Evolutionary conservation across 2,329 filamentous ascomycete genomes (phyloP).

Genomic region (Colletotrichum zoysiae): DNA sequence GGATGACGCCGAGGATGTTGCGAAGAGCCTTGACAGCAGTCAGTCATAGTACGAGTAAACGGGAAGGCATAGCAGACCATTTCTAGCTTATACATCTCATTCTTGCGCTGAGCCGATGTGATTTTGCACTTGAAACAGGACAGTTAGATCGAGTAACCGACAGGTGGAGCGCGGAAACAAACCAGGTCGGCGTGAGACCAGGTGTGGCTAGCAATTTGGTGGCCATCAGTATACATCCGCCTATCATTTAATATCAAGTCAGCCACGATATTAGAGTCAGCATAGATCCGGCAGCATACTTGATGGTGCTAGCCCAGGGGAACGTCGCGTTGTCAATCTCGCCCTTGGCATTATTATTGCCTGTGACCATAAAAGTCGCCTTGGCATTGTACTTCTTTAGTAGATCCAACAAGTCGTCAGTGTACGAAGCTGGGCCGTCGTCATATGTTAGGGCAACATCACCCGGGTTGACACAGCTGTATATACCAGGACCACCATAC

Average conservation of each 20-base stretch:
- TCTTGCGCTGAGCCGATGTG: conserved; percentile 54
- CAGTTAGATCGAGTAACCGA: conserved; percentile 47
- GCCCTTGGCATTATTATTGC: conserved; percentile 60
- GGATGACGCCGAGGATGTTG: conserved; percentile 66
- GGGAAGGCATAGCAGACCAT: conserved; percentile 8
- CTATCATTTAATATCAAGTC: neutral
- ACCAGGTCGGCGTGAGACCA: conserved; percentile 60
- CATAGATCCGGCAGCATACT: conserved; percentile 43
- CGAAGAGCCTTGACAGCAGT: conserved; percentile 62
- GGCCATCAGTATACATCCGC: conserved; percentile 57
- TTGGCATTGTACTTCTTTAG: conserved; percentile 49
- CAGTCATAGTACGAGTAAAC: conserved; percentile 49
- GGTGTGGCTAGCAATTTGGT: conserved; percentile 56
- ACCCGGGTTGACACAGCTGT: conserved; percentile 41
- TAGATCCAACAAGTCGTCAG: conserved; percentile 55
- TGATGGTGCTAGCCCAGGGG: conserved; percentile 53
- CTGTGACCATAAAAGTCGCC: conserved; percentile 59
- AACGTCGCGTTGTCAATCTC: conserved; percentile 57
- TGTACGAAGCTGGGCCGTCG: conserved; percentile 60
- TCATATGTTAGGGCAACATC: conserved; percentile 62
- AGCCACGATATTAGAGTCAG: neutral
- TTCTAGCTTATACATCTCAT: conserved; percentile 45
- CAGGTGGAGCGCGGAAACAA: neutral
- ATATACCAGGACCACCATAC: conserved; percentile 59
- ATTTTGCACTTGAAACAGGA: conserved; percentile 43